phyloP scores from a whole-genome alignment of 129 eudicot genomes.

The Centaurea solstitialis region DNA sequence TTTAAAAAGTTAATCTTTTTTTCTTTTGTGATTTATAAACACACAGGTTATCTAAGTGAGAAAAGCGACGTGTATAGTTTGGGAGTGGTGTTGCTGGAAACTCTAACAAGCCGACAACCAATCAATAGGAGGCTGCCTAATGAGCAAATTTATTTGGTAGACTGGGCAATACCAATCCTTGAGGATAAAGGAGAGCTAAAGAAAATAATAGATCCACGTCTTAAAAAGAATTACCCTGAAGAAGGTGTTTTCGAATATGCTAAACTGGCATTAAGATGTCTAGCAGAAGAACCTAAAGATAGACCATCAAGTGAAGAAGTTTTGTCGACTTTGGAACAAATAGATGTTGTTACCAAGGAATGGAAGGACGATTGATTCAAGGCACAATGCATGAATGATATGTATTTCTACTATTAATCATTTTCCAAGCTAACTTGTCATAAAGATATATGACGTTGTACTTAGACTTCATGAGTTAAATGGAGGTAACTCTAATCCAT shows the following conservation, averaged over 20 bases:
- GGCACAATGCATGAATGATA: not conserved
- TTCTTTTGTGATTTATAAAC: not conserved
- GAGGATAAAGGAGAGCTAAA: too few species aligned
- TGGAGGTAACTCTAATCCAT: not conserved
- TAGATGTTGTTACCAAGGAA: not conserved
- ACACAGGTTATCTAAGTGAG: constrained; percentile 23
- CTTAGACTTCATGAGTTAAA: not conserved
- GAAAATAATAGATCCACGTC: too few species aligned
- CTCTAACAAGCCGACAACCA: constrained; percentile 22
- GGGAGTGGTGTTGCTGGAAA: constrained; percentile 39
- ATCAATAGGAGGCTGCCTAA: not conserved
- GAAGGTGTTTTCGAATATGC: too few species aligned
- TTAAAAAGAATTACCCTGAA: too few species aligned
- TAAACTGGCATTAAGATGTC: not conserved
- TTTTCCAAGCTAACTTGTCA: not conserved
- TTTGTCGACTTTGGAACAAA: not conserved
- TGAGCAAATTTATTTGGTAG: not conserved
- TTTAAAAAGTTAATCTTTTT: too few species aligned
- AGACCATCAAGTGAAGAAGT: not conserved
- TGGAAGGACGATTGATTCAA: not conserved
- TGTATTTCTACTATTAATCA: too few species aligned
- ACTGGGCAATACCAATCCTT: constrained; percentile 6
- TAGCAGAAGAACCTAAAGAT: not conserved
- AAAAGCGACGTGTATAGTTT: constrained; percentile 41
- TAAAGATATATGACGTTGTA: not conserved